Conservation (phyloP, 2,329 filamentous ascomycete species). For the Fusarium nygamai region DNA sequence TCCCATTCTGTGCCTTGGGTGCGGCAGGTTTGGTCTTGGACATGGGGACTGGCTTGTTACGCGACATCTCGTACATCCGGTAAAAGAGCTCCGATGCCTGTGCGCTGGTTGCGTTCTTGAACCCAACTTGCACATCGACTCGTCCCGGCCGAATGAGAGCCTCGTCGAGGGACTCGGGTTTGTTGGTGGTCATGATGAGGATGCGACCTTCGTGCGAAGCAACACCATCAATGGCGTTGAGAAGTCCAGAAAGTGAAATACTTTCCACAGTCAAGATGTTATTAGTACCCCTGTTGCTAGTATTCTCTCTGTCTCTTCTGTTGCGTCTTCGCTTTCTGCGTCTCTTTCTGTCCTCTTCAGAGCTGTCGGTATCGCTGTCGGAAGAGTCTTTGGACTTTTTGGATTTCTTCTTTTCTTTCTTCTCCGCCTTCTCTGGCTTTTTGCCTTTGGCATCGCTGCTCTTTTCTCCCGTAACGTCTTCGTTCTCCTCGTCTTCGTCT, state of each 20-base stretch:
- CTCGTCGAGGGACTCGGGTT: conserved; percentile 76
- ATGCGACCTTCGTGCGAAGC: conserved; percentile 82
- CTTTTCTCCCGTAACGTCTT: conserved; percentile 12
- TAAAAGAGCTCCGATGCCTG: conserved; percentile 69
- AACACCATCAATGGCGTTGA: conserved; percentile 87
- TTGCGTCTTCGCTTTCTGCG: conserved; percentile 34
- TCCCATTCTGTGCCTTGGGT: conserved; percentile 16
- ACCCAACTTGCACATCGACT: conserved; percentile 75
- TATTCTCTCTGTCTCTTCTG: conserved; percentile 30
- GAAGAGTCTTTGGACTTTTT: conserved; percentile 42
- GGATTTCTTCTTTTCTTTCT: conserved; percentile 40
- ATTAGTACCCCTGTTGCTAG: conserved; percentile 36
- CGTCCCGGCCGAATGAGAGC: conserved; percentile 79
- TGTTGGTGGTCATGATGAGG: conserved; percentile 85
- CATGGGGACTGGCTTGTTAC: conserved; percentile 17
- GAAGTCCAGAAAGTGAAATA: conserved; percentile 81
- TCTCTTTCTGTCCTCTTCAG: conserved; percentile 34
- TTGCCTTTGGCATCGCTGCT: neutral
- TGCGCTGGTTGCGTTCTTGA: conserved; percentile 66
- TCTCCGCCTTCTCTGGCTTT: conserved; percentile 10
- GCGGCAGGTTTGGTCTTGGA: neutral
- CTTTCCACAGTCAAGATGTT: conserved; percentile 44
- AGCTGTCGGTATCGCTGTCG: conserved; percentile 38
- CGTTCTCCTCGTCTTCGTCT: conserved; percentile 35
- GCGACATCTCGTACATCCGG: conserved; percentile 65